Evolutionary conservation across 1,284 basidiomycete genomes (phyloP), one percentile per base, ranked within the genome.

Genomic region (Marasmius oreades): DNA sequence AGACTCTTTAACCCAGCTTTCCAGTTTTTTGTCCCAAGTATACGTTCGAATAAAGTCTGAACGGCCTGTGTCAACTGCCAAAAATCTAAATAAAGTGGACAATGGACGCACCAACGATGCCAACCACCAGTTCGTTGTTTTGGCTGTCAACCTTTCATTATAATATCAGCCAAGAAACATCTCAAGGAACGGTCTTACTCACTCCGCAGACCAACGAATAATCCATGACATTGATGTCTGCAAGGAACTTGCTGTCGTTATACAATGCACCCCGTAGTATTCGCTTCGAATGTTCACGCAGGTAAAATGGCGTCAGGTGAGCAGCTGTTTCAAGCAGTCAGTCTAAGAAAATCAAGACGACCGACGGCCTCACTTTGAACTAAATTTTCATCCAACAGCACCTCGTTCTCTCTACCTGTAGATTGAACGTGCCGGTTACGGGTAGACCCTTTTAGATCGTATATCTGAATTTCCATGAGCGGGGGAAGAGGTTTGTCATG

Each of bases 141-240:
- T 79, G 76, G 60, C 84, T 85, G 68, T 97, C 95, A 14, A 99
- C 74, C 77, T 79, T 52, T 8, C 53, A 33, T 33, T 52, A 5
- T 11, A 18, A 16, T 37, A 48, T 18, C n/a, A 36, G 20, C 43
- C 45, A 36, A n/a, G 36, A 48, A 14, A 31, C 2, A 52, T 45
- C 11, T 34, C 39, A n/a, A 22, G 33, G 8, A 26, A 26, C 46
- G 23, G 24, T 59, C 68, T 51, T 26, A 63, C 71, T 55, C 62
- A 78, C 90, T 16, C 96, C 97, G 23, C 95, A 93, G 42, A 99
- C 89, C 16, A 99, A 77, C 20, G 95, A 98, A 72, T 99, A 99
- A 72, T 99, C 97, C 97, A 99, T 99, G 55, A 98, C 93, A 68
- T 98, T 97, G 62, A 98, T 88, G 62, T 95, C 93, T 10, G 92